phyloP scores from a whole-genome alignment of 2,329 filamentous ascomycete species.

The Monilinia fructicola region DNA sequence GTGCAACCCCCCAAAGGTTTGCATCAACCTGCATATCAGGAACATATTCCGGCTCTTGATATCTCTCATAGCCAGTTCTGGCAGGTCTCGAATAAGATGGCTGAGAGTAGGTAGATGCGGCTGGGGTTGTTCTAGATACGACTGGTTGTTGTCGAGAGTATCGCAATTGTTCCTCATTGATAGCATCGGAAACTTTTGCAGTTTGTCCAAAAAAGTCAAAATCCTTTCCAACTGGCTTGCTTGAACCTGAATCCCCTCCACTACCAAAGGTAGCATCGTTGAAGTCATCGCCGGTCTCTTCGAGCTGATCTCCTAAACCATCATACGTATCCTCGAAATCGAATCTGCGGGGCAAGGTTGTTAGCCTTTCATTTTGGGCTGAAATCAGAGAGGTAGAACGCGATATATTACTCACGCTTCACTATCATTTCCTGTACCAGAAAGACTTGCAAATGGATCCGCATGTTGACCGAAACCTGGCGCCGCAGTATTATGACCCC shows the following conservation, averaged over 20 bases:
- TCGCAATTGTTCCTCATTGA: conserved; percentile 87
- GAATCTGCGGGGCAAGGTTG: conserved; percentile 48
- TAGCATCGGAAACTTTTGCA: conserved; percentile 78
- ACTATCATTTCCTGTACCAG: conserved; percentile 60
- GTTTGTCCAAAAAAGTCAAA: conserved; percentile 97
- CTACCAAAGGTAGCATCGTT: conserved; percentile 93
- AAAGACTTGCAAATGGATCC: conserved; percentile 86
- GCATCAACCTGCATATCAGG: conserved; percentile 91
- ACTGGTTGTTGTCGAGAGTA: conserved; percentile 73
- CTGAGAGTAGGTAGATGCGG: conserved; percentile 43
- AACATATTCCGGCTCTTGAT: conserved; percentile 78
- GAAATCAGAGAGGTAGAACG: too few species aligned
- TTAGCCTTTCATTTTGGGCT: not conserved
- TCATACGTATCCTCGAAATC: conserved; percentile 99
- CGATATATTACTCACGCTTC: conserved; percentile 42
- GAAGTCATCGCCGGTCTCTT: conserved; percentile 89
- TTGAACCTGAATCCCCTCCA: conserved; percentile 46
- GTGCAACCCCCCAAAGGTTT: conserved; percentile 82
- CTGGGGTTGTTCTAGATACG: conserved; percentile 48
- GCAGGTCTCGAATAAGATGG: conserved; percentile 55
- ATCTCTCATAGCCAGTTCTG: conserved; percentile 87
- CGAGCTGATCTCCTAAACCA: conserved; percentile 83
- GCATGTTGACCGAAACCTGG: conserved; percentile 79
- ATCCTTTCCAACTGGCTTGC: conserved; percentile 73
- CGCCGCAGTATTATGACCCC: conserved; percentile 63